Evolutionary conservation across 2,329 filamentous ascomycete species (phyloP), one percentile per base, ranked within the genome.

Genomic region (Xylariaceae sp.): DNA sequence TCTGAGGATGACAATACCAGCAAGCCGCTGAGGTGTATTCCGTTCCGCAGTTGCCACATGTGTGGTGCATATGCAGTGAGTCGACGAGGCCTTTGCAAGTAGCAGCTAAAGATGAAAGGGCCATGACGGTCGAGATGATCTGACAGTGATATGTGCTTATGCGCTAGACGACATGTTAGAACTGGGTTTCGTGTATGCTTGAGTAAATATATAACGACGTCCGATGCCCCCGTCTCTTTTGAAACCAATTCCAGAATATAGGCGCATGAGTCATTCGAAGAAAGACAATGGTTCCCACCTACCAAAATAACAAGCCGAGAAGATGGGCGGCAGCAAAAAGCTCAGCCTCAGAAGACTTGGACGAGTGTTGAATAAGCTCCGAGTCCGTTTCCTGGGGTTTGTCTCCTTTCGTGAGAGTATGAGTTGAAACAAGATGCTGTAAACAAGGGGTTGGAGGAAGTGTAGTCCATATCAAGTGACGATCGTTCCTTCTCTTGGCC

Each of bases 1-100:
- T 60, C 57, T 68, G 66, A 47, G 66, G 66, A 61, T 69, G 66
- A 57, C 66, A 69, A 59, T 69, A 69, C 66, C 66, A 69, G 62
- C 66, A 69, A 64, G 65, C 67, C 47, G 65, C 66, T 42, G 61
- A 63, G 41, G 63, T 63, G 57, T 68, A 69, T 59, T 69, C 66
- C 34, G 66, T 69, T 51, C 66, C 66, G 54, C 66, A 69, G 61
- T 68, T 68, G 47, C 64, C 61, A 56, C 66, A 69, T 31, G 60
- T 68, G 53, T 68, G 65, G 53, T 68, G 65, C 60, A 62, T 64
- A 59, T 66, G 59, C 64, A 63, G 65, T 36, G 53, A 60, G 63
- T 61, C 53, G 55, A 61, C 55, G 33, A 50, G 50, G 42, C 31
- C 9, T 46, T 39, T 52, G 47, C 48, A 50, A 53, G 56, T 48